Evolutionary conservation across 495 filamentous ascomycete genomes (phyloP), one percentile per base, ranked within the genome.

Genomic region (Rhizodiscina lignyota): DNA sequence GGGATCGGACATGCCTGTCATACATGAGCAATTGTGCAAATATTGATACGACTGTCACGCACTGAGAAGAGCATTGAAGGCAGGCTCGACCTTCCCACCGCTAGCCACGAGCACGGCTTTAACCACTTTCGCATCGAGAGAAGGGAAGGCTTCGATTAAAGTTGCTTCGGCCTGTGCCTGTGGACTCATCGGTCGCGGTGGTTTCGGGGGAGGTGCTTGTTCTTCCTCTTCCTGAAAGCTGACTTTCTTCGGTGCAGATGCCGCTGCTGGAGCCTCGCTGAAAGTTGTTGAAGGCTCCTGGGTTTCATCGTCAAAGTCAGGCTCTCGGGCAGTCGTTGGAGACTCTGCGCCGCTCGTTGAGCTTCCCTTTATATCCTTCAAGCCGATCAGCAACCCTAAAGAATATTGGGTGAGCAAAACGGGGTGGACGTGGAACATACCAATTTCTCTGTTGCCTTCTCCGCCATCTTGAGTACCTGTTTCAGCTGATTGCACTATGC

Each of bases 11-110:
- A 94, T 92, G 44, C 77, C 83, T 87, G 41, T 5, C 18, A 19
- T 1, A 13, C 16, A 15, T 41, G 16, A 36, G 27, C 31, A 8
- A 18, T 41, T 4, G 20, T 16, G 18, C 12, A 13, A 32, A 36
- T 18, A 15, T 16, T 43, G 36, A 35, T 20, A 23, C 16, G 18
- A 8, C 11, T 16, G 30, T 48, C 6, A 18, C 70, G 37, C 59
- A 83, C 83, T 77, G 18, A 97, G 66, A 5, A 99, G 70, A 19
- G 91, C 89, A 60, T 94, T 89, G 62, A 96, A 96, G 26, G 89
- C 89, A 10, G 84, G 81, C 51, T 99, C 89, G 29, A 99, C 73
- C 45, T 77, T 70, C 29, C 83, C 89, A 42, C 77, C 69, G 53
- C 87, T 94, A 5, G 89, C 89, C 10, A 63, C 60, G 37, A 99